These are phyloP conservation scores for Arthroderma sp. DNA, from an alignment of 2,329 filamentous ascomycete genomes.

Conservation along the genomic window DNA sequence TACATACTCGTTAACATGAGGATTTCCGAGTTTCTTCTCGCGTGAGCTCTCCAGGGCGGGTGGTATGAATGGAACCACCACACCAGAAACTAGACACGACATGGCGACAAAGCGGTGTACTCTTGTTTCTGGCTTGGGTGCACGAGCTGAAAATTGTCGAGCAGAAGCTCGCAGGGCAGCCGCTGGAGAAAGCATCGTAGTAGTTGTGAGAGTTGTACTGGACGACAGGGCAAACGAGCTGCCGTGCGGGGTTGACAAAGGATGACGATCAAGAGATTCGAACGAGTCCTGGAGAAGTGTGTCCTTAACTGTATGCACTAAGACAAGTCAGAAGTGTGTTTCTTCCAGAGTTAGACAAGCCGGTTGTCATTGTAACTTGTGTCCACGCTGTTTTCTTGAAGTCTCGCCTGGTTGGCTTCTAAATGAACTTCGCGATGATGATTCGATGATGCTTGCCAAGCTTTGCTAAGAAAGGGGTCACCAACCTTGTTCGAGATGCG, in stretches of 20 bases:
- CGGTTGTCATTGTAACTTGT: too few species aligned
- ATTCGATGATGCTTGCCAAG: too few species aligned
- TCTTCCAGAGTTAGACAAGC: too few species aligned
- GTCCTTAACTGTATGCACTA: too few species aligned
- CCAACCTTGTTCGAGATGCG: too few species aligned
- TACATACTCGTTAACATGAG: constrained; percentile 16
- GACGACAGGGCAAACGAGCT: neutral
- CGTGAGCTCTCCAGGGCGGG: constrained; percentile 34
- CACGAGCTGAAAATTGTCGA: constrained; percentile 32
- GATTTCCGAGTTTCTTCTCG: constrained; percentile 25
- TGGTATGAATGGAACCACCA: constrained; percentile 34
- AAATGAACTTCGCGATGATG: too few species aligned
- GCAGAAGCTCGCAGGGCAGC: constrained; percentile 24
- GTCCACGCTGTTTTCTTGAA: too few species aligned
- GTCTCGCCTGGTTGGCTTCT: too few species aligned
- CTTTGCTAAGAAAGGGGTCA: too few species aligned
- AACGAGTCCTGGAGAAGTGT: neutral
- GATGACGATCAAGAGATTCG: neutral
- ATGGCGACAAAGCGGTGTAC: constrained; percentile 27
- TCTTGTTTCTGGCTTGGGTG: constrained; percentile 22
- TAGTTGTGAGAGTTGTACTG: neutral
- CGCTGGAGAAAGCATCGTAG: constrained; percentile 12
- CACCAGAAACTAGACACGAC: constrained; percentile 30
- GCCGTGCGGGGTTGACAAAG: neutral
- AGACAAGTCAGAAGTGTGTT: too few species aligned